Base-by-base conservation (phyloP, 352 stramenopile genomes). In the Globisporangium camurandrum region DNA sequence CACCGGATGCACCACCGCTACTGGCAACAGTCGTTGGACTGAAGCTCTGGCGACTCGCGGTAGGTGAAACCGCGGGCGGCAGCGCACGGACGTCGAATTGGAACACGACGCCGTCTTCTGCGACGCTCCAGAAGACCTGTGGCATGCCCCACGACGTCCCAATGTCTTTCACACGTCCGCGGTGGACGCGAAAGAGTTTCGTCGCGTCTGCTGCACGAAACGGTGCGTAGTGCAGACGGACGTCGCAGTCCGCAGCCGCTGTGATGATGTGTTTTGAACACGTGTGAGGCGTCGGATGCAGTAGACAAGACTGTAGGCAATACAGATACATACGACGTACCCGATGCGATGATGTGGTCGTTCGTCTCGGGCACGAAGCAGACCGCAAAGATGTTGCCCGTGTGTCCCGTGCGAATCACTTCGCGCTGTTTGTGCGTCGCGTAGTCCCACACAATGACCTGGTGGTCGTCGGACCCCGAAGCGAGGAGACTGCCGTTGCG, bases 301-400 rank as follows among this genome's bases (percentile, higher is more conserved):
- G n/a, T 17, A 34, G 1, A 6, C 6, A 28, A 3, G 41, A 1
- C 2, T 40, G 1, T 28, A 31, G 22, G 55, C 24, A 3, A 9
- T 23, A 1, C n/a, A n/a, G n/a, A 12, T 9, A 19, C 34, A 16
- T 19, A n/a, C 27, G n/a, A 22, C 19, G 9, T 11, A 65, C 51
- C 76, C 4, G 81, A 83, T 2, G 77, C 81, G 44, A 93, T 57
- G 37, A 93, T 78, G 51, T 93, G 71, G 62, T 89, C 75, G 57
- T 90, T 77, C 1, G 78, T 88, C 41, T 68, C 67, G 2, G 79
- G 78, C 46, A 96, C 71, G 57, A 96, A 93, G 57, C 82, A 84
- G 12, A 93, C 80, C 5, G 77, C 78, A 58, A 96, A 95, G 46
- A 96, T 93, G 54, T 95, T 96, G 53, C 84, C 67, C 0, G 54